phyloP scores from a whole-genome alignment of 2,329 filamentous ascomycete species.

The Fusarium temperatum region DNA sequence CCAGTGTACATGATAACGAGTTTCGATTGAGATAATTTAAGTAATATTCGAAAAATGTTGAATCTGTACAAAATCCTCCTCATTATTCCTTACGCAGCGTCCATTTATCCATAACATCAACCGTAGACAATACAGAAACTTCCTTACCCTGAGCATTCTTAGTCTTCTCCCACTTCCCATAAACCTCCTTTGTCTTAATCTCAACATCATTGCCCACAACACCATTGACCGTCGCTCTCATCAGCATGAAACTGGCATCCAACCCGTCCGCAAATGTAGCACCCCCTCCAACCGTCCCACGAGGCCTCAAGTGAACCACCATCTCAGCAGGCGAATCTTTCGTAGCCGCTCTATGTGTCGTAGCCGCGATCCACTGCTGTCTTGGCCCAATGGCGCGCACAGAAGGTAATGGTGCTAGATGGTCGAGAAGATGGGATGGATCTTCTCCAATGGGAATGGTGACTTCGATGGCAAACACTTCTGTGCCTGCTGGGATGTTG shows the following conservation, averaged over 20 bases:
- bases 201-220: background rate
- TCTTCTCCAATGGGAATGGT: background rate
- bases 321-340: background rate
- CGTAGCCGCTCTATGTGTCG: background rate
- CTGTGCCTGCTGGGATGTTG: background rate
- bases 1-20: too few species aligned
- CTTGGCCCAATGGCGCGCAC: background rate
- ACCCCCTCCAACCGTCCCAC: background rate
- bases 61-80: background rate
- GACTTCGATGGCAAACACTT: background rate
- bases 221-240: background rate
- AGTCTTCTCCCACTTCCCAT: background rate
- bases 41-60: rapidly evolving
- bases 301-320: background rate
- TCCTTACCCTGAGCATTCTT: background rate
- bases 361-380: background rate
- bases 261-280: background rate
- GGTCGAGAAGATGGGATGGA: background rate
- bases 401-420: rapidly evolving
- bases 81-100: background rate
- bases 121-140: background rate
- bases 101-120: background rate
- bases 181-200: background rate
- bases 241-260: background rate
- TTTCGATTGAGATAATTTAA: rapidly evolving